phyloP scores from a whole-genome alignment of 768 basidiomycete genomes.

The Agaricus bisporus region DNA sequence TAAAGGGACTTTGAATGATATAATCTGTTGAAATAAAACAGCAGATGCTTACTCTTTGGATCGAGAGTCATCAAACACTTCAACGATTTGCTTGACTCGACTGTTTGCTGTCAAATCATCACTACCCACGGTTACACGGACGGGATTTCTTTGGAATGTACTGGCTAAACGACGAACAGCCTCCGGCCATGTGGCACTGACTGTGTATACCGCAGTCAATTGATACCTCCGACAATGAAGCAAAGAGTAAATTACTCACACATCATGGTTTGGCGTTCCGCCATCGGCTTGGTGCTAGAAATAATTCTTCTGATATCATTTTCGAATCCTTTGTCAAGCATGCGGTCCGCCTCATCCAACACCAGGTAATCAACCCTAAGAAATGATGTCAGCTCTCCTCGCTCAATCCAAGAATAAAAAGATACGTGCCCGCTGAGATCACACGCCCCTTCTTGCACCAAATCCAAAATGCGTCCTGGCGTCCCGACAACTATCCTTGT shows the following conservation, averaged over 20 bases:
- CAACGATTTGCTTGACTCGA: conserved; percentile 87
- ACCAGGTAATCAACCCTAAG: conserved; percentile 84
- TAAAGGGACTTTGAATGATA: conserved; percentile 20
- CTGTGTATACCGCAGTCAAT: conserved; percentile 28
- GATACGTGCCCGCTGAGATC: conserved; percentile 62
- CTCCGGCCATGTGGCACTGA: conserved; percentile 99
- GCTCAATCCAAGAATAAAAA: neutral
- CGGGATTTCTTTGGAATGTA: conserved; percentile 79
- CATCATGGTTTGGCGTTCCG: conserved; percentile 89
- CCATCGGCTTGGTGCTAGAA: conserved; percentile 55
- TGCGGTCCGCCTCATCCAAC: conserved; percentile 95
- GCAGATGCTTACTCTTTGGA: conserved; percentile 68
- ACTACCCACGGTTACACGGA: conserved; percentile 90
- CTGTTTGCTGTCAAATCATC: conserved; percentile 95
- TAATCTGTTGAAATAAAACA: neutral
- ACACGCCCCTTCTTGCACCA: conserved; percentile 82
- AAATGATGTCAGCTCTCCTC: neutral
- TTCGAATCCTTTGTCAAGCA: conserved; percentile 98
- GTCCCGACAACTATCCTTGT: conserved; percentile 91
- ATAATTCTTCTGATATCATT: conserved; percentile 95
- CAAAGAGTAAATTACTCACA: conserved; percentile 46
- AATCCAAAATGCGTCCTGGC: conserved; percentile 87
- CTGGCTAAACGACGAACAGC: conserved; percentile 83
- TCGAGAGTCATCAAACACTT: conserved; percentile 81
- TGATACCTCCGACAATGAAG: conserved; percentile 1